phyloP scores from a whole-genome alignment of 805 yeast species.

The Blastobotrys mokoenaii region DNA sequence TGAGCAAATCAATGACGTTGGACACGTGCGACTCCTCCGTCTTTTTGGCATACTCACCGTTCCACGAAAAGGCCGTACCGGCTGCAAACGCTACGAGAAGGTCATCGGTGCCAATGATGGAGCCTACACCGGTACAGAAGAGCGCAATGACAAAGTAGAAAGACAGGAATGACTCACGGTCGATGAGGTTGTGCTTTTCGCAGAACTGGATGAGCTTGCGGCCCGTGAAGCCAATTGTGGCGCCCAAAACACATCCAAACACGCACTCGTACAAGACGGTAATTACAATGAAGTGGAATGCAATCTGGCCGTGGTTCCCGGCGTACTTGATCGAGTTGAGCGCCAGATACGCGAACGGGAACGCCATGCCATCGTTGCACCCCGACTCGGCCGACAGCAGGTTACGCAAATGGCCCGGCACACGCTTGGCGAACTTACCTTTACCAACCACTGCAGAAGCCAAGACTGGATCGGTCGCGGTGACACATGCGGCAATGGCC shows the following conservation, averaged over 20 bases:
- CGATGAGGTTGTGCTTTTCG: constrained; percentile 59
- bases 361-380: constrained; percentile 94
- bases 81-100: constrained; percentile 84
- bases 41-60: constrained; percentile 74
- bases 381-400: constrained; percentile 80
- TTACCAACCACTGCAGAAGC: constrained; percentile 95
- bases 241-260: constrained; percentile 71
- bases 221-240: constrained; percentile 59
- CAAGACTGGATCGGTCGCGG: constrained; percentile 92
- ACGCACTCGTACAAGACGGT: constrained; percentile 76
- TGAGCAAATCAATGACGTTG: constrained; percentile 75
- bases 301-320: constrained; percentile 57
- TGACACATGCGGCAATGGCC: constrained; percentile 75
- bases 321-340: constrained; percentile 58
- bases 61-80: constrained; percentile 92
- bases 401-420: constrained; percentile 87
- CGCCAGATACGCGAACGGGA: constrained; percentile 73
- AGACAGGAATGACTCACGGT: constrained; percentile 81
- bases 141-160: constrained; percentile 76
- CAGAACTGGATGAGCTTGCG: constrained; percentile 69
- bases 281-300: constrained; percentile 70
- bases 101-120: constrained; percentile 84
- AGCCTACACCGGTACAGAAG: constrained; percentile 82
- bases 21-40: constrained; percentile 84
- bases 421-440: constrained; percentile 83